phyloP scores from a whole-genome alignment of 1,284 basidiomycete species.

The Termitomyces sp. region DNA sequence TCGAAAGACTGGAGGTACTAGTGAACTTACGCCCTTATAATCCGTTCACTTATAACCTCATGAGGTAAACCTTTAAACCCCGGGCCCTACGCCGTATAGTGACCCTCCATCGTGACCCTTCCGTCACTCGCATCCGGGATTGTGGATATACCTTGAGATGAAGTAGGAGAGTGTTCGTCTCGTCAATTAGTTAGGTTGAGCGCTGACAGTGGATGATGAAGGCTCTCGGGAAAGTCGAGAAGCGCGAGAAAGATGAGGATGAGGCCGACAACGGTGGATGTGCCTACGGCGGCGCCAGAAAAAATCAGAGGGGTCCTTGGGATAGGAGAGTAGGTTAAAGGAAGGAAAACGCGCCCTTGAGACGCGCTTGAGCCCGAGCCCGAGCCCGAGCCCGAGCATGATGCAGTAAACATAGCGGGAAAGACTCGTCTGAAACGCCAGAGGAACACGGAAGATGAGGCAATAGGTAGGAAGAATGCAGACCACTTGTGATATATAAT shows the following conservation, averaged over 20 bases:
- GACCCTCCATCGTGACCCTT: too few species aligned
- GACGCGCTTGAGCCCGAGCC: too few species aligned
- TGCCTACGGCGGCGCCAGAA: background rate
- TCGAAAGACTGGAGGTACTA: conserved; percentile 63
- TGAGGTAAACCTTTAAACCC: conserved; percentile 67
- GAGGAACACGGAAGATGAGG: background rate
- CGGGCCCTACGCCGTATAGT: conserved; percentile 50
- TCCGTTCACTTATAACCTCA: conserved; percentile 64
- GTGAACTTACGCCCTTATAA: conserved; percentile 49
- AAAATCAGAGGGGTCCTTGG: too few species aligned
- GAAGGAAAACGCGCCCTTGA: background rate
- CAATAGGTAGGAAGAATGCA: background rate
- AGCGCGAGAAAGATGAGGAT: background rate
- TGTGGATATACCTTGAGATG: too few species aligned
- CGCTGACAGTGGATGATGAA: background rate
- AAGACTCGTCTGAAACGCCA: background rate
- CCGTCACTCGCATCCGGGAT: too few species aligned
- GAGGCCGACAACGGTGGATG: background rate
- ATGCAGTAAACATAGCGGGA: too few species aligned
- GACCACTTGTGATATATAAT: too few species aligned
- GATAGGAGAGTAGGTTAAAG: background rate
- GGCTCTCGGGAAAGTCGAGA: background rate
- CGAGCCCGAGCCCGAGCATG: too few species aligned
- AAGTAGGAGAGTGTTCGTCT: background rate
- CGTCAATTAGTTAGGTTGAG: background rate